Conservation (phyloP, 768 basidiomycete genomes). For the Aureoboletus auriporus region DNA sequence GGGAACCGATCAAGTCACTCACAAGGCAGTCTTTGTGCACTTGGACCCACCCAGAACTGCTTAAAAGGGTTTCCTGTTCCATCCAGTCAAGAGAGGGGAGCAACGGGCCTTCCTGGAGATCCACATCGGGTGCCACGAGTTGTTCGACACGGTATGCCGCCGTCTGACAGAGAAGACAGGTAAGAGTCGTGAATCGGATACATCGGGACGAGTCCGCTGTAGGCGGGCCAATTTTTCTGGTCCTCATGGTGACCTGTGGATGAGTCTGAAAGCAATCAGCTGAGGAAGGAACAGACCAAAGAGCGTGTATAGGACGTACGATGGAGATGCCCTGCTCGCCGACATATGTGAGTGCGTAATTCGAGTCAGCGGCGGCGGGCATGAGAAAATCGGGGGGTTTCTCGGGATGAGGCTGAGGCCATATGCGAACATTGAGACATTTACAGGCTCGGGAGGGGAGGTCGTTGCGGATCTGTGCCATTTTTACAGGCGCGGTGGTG, state of each 20-base stretch:
- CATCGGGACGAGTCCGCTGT: slow-evolving; percentile 45
- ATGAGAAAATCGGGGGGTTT: slow-evolving; percentile 36
- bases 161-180: slow-evolving; percentile 65
- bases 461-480: slow-evolving; percentile 21
- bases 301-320: slow-evolving; percentile 38
- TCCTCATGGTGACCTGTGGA: slow-evolving; percentile 66
- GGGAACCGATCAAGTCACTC: slow-evolving; percentile 32
- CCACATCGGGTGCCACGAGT: slow-evolving; percentile 50
- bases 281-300: not conserved
- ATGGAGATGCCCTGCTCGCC: slow-evolving; percentile 64
- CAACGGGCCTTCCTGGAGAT: slow-evolving; percentile 59
- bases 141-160: slow-evolving; percentile 69
- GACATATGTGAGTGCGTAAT: slow-evolving; percentile 56
- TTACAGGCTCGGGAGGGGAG: slow-evolving; percentile 48
- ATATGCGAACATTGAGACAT: slow-evolving; percentile 69
- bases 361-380: slow-evolving; percentile 22
- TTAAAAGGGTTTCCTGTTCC: slow-evolving; percentile 67
- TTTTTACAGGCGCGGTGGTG: slow-evolving; percentile 14
- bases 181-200: slow-evolving; percentile 59
- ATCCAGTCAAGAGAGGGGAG: slow-evolving; percentile 75
- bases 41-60: slow-evolving; percentile 69
- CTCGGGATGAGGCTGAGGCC: slow-evolving; percentile 25
- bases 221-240: slow-evolving; percentile 43
- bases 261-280: slow-evolving; percentile 44
- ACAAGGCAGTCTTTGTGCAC: slow-evolving; percentile 64